Evolutionary conservation across 2,329 filamentous ascomycete species (phyloP).

Genomic region (Diaporthe sp.): DNA sequence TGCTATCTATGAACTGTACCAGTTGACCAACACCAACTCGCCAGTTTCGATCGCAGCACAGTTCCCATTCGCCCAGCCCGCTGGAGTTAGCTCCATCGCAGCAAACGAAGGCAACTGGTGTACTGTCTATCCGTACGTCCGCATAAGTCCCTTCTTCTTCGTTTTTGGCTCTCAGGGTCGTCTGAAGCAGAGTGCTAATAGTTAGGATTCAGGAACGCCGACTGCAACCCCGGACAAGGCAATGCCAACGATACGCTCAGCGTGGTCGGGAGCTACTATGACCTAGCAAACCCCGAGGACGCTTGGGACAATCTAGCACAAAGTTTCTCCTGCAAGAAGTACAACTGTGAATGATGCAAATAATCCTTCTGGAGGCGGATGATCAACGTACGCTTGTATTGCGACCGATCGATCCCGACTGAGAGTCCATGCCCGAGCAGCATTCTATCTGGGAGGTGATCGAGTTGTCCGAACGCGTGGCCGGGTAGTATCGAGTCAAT

Average conservation of each 20-base stretch:
- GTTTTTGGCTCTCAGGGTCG: background rate
- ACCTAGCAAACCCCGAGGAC: slow-evolving; percentile 36
- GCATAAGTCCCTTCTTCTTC: no score
- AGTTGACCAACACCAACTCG: background rate
- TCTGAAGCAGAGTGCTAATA: background rate
- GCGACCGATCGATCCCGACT: background rate
- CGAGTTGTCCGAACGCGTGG: background rate
- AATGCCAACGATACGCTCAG: slow-evolving; percentile 35
- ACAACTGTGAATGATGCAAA: slow-evolving; percentile 22
- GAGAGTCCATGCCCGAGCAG: background rate
- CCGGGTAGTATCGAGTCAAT: no score
- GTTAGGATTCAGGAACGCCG: background rate
- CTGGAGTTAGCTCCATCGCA: slow-evolving; percentile 34
- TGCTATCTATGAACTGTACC: background rate
- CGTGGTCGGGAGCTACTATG: slow-evolving; percentile 39
- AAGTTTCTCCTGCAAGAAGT: slow-evolving; percentile 37
- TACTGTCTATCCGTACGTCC: slow-evolving; percentile 35
- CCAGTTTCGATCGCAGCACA: slow-evolving; percentile 37
- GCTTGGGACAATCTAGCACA: slow-evolving; percentile 38
- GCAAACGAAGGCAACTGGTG: slow-evolving; percentile 37
- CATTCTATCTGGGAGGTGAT: background rate
- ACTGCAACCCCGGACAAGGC: slow-evolving; percentile 26
- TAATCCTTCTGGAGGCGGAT: background rate
- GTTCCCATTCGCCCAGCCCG: slow-evolving; percentile 28
- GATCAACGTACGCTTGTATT: no score